Base-by-base conservation (phyloP, 176 grass and related monocot species). In the Lolium rigidum region DNA sequence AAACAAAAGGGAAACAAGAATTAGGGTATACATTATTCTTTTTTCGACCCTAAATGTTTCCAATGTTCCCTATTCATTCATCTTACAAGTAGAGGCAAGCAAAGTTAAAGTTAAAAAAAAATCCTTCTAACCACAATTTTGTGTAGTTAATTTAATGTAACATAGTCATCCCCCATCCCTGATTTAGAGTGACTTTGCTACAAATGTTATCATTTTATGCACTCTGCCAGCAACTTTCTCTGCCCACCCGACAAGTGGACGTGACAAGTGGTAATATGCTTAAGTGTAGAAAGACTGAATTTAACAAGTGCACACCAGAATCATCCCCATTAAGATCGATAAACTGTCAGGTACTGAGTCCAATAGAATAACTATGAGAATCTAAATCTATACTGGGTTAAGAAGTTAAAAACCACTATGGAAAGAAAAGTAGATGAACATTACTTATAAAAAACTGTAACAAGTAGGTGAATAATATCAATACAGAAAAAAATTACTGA, bases 161-260 rank as follows among this genome's bases (percentile, higher is more conserved):
- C n/a, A 73, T 73, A 73, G 43, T 43, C 11, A 73, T 73, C n/a
- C 43, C 70, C 39, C 43, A 48, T 49, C 41, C 43, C 43, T 73
- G 43, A 73, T 72, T 71, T 11, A 52, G 21, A 79, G 54, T 84
- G 64, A 38, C 43, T 77, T 48, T 16, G 56, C 28, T 47, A 78
- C 18, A 83, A 47, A 28, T 44, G 12, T 82, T 47, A 20, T 82
- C 31, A 64, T 72, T 72, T 78, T 77, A 84, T 85, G 60, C 25
- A 65, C 39, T 48, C 79, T 55, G 39, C 22, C 3, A 74, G 17
- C 38, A 83, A 24, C 3, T 84, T 82, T 82, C 18, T 8, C 47
- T 35, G 60, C 21, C 47, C 7, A 78, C 81, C 55, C n/a, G 44
- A 76, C 31, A 73, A 71, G 60, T 43, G 18, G 12, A 86, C 22